These are phyloP conservation scores for Neurospora crassa DNA, from an alignment of 2,329 filamentous ascomycete species.

Conservation along the genomic window DNA sequence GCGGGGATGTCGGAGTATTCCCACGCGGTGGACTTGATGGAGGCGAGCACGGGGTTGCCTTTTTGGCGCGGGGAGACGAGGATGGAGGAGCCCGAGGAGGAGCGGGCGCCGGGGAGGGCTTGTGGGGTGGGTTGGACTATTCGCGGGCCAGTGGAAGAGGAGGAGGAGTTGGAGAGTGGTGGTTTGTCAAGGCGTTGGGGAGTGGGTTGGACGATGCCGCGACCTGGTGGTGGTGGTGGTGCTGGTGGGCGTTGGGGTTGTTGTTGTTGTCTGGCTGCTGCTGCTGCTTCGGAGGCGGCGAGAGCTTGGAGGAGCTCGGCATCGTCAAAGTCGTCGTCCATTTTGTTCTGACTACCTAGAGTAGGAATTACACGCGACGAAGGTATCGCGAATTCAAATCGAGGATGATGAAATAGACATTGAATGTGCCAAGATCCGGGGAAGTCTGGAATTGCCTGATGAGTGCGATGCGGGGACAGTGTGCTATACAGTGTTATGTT, in stretches of 20 bases:
- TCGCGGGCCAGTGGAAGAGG: slow-evolving; percentile 34
- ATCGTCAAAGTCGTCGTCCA: slow-evolving; percentile 50
- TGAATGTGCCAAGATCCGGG: neutral
- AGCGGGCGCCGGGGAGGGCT: slow-evolving; percentile 53
- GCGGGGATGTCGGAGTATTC: slow-evolving; percentile 96
- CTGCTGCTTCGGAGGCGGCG: slow-evolving; percentile 34
- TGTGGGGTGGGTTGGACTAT: slow-evolving; percentile 85
- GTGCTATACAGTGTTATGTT: neutral
- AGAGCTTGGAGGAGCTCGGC: slow-evolving; percentile 47
- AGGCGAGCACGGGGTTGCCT: slow-evolving; percentile 83
- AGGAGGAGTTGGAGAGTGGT: slow-evolving; percentile 29
- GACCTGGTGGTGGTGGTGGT: slow-evolving; percentile 27
- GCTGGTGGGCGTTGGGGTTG: slow-evolving; percentile 23
- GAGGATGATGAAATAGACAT: neutral
- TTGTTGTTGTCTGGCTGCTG: slow-evolving; percentile 13
- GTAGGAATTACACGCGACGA: neutral
- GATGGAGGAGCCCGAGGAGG: slow-evolving; percentile 59
- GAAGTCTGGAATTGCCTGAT: neutral
- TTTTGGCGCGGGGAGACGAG: slow-evolving; percentile 88
- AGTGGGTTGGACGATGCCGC: slow-evolving; percentile 36
- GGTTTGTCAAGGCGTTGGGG: slow-evolving; percentile 47
- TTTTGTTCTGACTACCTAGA: neutral
- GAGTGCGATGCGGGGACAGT: neutral
- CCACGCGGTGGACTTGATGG: slow-evolving; percentile 77
- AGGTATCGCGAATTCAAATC: neutral